Conservation (phyloP, 306 rosid species). For the Carpinus viminea region DNA sequence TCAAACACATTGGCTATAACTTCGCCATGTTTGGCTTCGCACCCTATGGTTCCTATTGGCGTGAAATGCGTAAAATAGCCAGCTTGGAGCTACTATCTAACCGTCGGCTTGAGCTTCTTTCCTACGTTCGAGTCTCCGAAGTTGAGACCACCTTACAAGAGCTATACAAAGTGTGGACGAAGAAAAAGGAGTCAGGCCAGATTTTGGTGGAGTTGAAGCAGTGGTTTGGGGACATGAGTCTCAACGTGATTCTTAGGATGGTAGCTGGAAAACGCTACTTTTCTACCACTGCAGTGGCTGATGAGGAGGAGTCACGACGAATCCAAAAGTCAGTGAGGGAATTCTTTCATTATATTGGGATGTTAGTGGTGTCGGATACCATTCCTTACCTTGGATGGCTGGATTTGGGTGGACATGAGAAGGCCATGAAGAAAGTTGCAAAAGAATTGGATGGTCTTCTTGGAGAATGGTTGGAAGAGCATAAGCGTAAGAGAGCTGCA, state of each 20-base stretch:
- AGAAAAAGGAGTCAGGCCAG: too few species aligned
- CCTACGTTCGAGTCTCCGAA: constrained; percentile 34
- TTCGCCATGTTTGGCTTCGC: constrained; percentile 44
- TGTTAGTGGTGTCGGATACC: constrained; percentile 37
- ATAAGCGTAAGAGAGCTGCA: constrained; percentile 21
- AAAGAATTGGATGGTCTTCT: constrained; percentile 34
- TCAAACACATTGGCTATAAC: constrained; percentile 40
- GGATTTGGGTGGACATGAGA: constrained; percentile 57
- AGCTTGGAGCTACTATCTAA: constrained; percentile 39
- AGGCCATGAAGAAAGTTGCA: constrained; percentile 31
- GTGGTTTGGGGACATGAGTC: too few species aligned
- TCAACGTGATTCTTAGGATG: too few species aligned
- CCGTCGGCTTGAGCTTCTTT: constrained; percentile 32
- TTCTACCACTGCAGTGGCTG: neutral
- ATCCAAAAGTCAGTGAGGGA: constrained; percentile 20
- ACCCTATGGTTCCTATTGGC: constrained; percentile 48
- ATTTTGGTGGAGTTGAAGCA: too few species aligned
- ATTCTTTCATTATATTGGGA: constrained; percentile 31
- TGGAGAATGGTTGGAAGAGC: constrained; percentile 50
- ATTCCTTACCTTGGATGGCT: constrained; percentile 45
- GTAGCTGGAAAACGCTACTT: too few species aligned
- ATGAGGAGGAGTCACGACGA: neutral
- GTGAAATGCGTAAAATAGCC: constrained; percentile 43
- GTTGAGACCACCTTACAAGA: constrained; percentile 14
- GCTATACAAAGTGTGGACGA: too few species aligned